phyloP scores from a whole-genome alignment of 345 rosid genomes.

The Camelina sativa region DNA sequence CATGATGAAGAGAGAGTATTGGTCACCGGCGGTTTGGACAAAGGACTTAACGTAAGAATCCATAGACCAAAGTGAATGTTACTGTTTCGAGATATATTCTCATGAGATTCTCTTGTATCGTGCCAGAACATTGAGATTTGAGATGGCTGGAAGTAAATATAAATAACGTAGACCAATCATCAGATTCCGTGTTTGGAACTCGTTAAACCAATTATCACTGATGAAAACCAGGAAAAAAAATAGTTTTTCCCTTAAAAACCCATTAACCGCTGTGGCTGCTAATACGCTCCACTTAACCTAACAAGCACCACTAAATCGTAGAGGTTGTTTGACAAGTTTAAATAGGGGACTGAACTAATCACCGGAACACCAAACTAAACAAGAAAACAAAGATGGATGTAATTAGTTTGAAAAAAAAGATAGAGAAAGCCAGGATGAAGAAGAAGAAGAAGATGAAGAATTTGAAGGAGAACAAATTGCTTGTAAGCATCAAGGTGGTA shows the following conservation, averaged over 20 bases:
- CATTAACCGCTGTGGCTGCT: constrained; percentile 6
- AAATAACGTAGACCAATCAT: background rate
- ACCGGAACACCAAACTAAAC: background rate
- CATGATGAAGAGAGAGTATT: background rate
- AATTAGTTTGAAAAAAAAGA: background rate
- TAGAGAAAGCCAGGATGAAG: background rate
- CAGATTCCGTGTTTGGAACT: background rate
- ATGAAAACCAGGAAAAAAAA: background rate
- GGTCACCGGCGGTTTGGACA: background rate
- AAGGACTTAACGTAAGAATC: background rate
- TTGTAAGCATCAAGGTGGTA: constrained; percentile 12
- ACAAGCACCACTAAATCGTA: background rate
- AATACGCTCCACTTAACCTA: constrained; percentile 13
- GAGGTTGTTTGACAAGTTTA: background rate
- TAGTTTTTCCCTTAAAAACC: constrained; percentile 1
- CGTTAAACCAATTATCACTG: background rate
- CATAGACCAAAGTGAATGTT: background rate
- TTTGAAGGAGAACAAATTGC: background rate
- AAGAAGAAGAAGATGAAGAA: background rate
- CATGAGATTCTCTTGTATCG: background rate
- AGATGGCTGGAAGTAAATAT: background rate
- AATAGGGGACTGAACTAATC: background rate
- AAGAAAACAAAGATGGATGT: background rate
- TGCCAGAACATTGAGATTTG: background rate
- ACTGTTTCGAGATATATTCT: background rate